Conservation (phyloP, 148 eudicot genomes). For the Camellia sinensis region DNA sequence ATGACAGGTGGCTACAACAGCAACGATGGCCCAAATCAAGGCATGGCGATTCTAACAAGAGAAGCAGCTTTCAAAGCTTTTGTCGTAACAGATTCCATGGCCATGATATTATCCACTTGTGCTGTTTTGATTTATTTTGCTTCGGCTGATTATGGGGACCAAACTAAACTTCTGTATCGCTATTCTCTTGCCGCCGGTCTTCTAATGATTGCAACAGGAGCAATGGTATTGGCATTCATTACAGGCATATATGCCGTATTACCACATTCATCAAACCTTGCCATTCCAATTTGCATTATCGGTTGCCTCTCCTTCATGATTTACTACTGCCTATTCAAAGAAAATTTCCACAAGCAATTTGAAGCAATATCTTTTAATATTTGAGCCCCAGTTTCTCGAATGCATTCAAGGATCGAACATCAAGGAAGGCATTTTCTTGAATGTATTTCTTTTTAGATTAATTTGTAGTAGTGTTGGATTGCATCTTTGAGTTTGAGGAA, state of each 20-base stretch:
- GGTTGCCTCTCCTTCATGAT: background rate
- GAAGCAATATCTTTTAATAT: no score
- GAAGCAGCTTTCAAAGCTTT: constrained; percentile 5
- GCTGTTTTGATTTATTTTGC: background rate
- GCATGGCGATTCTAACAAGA: background rate
- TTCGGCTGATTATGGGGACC: background rate
- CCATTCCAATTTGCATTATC: background rate
- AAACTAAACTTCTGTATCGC: background rate
- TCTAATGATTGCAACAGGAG: no score
- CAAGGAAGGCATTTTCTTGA: no score
- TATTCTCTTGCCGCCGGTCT: no score
- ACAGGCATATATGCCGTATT: background rate
- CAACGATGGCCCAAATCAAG: background rate
- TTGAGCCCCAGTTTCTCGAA: no score
- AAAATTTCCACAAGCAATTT: no score
- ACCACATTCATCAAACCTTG: background rate
- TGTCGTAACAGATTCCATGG: background rate
- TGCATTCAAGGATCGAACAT: no score
- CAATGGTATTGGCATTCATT: background rate
- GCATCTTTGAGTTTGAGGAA: no score
- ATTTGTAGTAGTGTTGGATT: no score
- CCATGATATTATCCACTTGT: background rate
- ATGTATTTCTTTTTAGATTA: no score
- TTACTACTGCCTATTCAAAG: background rate
- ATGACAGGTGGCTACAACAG: constrained; percentile 3